Base-by-base conservation (phyloP, 2,329 filamentous ascomycete species). In the Xylariaceae sp. region DNA sequence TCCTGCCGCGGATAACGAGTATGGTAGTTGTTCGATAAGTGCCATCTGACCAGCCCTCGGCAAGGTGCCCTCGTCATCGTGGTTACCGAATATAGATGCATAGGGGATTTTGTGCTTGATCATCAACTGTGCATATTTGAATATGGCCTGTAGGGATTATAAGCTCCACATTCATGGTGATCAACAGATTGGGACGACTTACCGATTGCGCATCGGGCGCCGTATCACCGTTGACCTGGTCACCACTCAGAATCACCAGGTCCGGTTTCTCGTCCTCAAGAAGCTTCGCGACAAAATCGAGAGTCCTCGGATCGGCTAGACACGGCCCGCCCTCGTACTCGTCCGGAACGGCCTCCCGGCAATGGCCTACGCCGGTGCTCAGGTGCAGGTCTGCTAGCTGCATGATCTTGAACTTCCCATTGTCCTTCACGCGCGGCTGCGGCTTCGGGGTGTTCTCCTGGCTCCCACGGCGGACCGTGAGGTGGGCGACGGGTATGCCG, bases 391-490 rank as follows among this genome's bases (percentile, higher is more conserved):
- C 92, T n/a, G 88, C 83, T 35, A 94, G 69, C 61, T 98, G 92
- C 72, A 98, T 78, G 44, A 98, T 94, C 67, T 96, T 96, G 67
- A 96, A 96, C 49, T 83, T 87, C 19, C 90, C 92, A 55, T 92
- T 87, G 41, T 93, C 87, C 27, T 77, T 75, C 43, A 98, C 86
- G 38, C 84, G 77, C 9, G 82, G 84, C 24, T 77, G 66, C 1
- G 84, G 83, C 56, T 81, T 88, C 50, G 78, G 72, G 22, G 70
- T 58, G 44, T 80, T 75, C 15, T 67, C 64, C 15, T 75, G 75
- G 32, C 70, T 66, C 2, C 92, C 90, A 47, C 84, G 75, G 32
- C 86, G 77, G 31, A 95, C 70, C 17, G 78, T 93, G 36, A 98
- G 58, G 39, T 89, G 80, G 15, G 85, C 77, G 43, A 82, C 78